phyloP scores from a whole-genome alignment of 345 rosid species.

The Corymbia maculata region DNA sequence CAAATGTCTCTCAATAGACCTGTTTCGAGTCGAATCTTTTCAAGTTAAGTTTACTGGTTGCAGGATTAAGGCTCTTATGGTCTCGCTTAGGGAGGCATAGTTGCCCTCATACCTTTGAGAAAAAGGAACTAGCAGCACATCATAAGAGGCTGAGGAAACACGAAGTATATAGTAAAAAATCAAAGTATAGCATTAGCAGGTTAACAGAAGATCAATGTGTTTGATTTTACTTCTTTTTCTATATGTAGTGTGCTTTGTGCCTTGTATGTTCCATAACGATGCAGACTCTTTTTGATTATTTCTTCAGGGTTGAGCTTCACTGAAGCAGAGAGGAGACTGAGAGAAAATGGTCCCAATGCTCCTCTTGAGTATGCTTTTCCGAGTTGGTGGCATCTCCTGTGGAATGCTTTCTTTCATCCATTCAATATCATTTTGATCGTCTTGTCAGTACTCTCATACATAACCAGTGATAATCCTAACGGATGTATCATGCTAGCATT shows the following conservation, averaged over 20 bases:
- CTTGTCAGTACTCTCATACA: slow-evolving; percentile 47
- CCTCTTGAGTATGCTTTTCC: slow-evolving; percentile 38
- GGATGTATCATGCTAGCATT: slow-evolving; percentile 58
- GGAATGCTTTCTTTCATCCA: slow-evolving; percentile 67
- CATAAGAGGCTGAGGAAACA: not conserved
- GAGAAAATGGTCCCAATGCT: slow-evolving; percentile 53
- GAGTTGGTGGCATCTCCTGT: slow-evolving; percentile 55
- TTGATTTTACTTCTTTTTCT: not conserved
- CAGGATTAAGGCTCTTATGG: not conserved
- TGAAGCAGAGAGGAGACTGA: slow-evolving; percentile 62
- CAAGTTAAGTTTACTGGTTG: not conserved
- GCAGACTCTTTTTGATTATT: not conserved
- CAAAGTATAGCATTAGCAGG: not conserved
- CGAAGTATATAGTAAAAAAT: not conserved
- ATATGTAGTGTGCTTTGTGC: not conserved
- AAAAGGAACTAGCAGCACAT: not conserved
- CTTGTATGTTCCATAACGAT: not conserved
- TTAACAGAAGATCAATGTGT: not conserved
- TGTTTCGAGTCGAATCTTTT: not conserved
- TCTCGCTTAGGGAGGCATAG: not conserved
- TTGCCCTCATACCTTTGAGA: not conserved
- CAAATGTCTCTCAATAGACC: not conserved
- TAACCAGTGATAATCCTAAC: slow-evolving; percentile 53
- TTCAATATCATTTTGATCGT: slow-evolving; percentile 59
- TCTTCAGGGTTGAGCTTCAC: slow-evolving; percentile 52